phyloP scores from a whole-genome alignment of 1,139 yeast species.

The Tardiomyces digboiensis region DNA sequence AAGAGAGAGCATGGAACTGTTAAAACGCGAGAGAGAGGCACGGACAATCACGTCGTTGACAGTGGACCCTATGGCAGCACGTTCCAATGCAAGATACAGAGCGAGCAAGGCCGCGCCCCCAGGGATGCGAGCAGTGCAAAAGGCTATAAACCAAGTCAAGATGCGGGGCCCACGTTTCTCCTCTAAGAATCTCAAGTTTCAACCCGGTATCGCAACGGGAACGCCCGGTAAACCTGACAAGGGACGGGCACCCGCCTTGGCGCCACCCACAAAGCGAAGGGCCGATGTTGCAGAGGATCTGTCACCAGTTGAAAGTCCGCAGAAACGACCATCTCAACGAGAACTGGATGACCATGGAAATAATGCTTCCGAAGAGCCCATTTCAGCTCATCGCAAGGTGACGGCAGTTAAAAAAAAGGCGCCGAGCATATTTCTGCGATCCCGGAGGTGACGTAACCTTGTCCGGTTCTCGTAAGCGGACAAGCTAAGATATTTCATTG shows the following conservation, averaged over 20 bases:
- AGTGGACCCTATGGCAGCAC: slow-evolving; percentile 2
- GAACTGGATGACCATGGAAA: too few species aligned
- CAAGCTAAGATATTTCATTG: too few species aligned
- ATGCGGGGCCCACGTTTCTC: not conserved
- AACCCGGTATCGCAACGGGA: not conserved
- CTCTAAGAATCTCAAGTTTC: not conserved
- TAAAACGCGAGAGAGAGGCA: slow-evolving; percentile 7
- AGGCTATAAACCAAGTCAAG: not conserved
- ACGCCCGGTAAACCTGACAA: not conserved
- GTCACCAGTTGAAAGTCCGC: too few species aligned
- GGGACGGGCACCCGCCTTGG: too few species aligned
- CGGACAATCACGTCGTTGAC: slow-evolving; percentile 11
- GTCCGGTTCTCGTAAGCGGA: too few species aligned
- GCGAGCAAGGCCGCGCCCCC: not conserved
- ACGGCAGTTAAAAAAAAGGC: not conserved
- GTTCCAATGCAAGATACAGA: not conserved
- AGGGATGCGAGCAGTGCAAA: not conserved
- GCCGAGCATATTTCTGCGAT: not conserved
- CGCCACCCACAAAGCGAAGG: too few species aligned
- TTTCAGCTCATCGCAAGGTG: not conserved
- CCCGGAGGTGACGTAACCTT: too few species aligned
- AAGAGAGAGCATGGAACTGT: slow-evolving; percentile 10
- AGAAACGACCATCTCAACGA: too few species aligned
- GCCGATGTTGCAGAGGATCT: too few species aligned
- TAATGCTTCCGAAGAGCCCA: not conserved